Evolutionary conservation across 306 rosid genomes (phyloP), one percentile per base, ranked within the genome.

Genomic region (Casuarina cunninghamiana): DNA sequence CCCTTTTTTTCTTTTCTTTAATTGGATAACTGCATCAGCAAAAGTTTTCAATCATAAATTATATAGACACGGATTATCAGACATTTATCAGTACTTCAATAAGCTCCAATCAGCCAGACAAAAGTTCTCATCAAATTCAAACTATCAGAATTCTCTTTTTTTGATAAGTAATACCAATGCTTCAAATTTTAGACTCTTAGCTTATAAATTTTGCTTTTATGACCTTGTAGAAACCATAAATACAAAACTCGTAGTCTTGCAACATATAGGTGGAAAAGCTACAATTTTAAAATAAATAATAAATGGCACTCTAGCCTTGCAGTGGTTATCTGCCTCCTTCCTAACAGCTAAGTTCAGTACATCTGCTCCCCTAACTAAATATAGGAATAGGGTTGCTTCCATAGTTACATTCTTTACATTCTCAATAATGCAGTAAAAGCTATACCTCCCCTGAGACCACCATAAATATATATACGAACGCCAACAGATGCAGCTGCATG

Each of bases 401-500:
- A 45, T 48, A 53, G 60, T 68, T 54, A 65, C 79, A 83, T 50
- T 26, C 71, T 46, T 68, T 61, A 66, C 12, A 63, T 45, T 41
- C 71, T 73, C 42, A 83, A 71, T 39, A 63, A 41, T 32, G 77
- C 38, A 69, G 70, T 80, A 72, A 45, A 73, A 77, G 71, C 72
- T 79, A 75, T 80, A 93, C 99, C 98, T 88, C 98, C 99, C 83
- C 85, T 90, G 45, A 96, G 96, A 86, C 99, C 99, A 46, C 99
- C 99, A 82, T 86, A 87, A 77, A 96, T 87, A 79, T 90, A 96
- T 66, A 96, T 80, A 75, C 84, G 94, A 84, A 77, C 84, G 83
- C 96, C 97, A 78, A 90, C 90, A 72, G 99, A 96, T 38, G 99
- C 96, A 54, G 98, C 96, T 69, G 99, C 97, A 76, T 96, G 99